Evolutionary conservation across 805 yeast species (phyloP), one percentile per base, ranked within the genome.

Genomic region (Kodamaea neixiangensis): DNA sequence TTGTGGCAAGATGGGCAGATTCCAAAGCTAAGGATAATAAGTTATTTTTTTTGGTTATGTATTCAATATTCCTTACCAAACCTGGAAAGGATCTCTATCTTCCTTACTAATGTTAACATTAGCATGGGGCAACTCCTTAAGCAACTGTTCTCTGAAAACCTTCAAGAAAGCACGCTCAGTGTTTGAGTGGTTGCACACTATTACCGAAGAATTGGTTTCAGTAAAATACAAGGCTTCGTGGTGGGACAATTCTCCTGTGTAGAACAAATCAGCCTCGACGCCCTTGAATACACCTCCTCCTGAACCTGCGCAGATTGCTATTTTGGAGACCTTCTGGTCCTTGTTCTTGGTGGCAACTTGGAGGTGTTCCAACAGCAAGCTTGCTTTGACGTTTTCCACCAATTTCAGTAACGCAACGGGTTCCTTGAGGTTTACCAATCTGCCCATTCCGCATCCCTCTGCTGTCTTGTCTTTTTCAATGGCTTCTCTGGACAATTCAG

Each of bases 241-340:
- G 61, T 94, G 99, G 19, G 96, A 86, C 57, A 94, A 70, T 64
- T 94, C 99, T 1, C 99, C 99, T 0, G 99, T 92, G 60, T 83
- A 80, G 64, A 79, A 87, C 39, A 91, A 72, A 60, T 94, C 98
- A 0, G 82, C 82, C 15, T 71, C 52, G 2, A 78, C 76, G 0
- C 84, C 84, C 46, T 75, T 74, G 68, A 90, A 85, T 1, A 92
- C 89, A 1, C 85, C 77, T 2, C 88, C 86, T 0, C 99, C 98
- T 1, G 97, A 87, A 0, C 99, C 99, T 3, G 99, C 98, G 68
- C 99, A 94, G 13, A 94, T 66, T 0, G 97, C 98, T 18, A 91
- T 72, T 0, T 80, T 77, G 19, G 65, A 67, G 48, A 90, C 76
- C 2, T 53, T 53, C 5, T 68, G 69, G 22, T 58, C 63, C 9